A percentile compares a stretch with the other conserved stretches of the same genome.
Evolutionary conservation across 805 yeast species (phyloP).

Genomic region (Pichia thaimueangensis): DNA sequence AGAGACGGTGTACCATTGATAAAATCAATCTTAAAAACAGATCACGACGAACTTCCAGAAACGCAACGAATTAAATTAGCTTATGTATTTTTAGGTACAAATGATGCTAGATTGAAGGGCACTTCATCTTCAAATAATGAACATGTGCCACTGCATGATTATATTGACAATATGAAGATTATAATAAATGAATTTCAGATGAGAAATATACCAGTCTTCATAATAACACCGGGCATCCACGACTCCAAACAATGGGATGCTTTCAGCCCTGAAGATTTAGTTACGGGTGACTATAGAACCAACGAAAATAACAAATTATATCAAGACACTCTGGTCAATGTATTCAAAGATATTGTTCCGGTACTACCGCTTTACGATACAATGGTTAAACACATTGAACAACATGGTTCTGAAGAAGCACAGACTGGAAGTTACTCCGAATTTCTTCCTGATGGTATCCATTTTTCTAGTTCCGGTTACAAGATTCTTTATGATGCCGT

Average conservation of each 20-base stretch:
- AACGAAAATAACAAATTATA: constrained; percentile 42
- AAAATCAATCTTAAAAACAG: constrained; percentile 44
- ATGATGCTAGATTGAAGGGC: constrained; percentile 44
- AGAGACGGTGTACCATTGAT: constrained; percentile 49
- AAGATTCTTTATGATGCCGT: constrained; percentile 24
- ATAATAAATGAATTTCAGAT: constrained; percentile 36
- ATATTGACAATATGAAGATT: constrained; percentile 37
- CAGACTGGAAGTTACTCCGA: constrained; percentile 11
- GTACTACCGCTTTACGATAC: constrained; percentile 34
- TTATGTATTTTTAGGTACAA: constrained; percentile 74
- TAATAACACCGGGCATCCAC: constrained; percentile 59
- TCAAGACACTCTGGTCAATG: constrained; percentile 39
- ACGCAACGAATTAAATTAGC: constrained; percentile 32
- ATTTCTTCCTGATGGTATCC: constrained; percentile 39
- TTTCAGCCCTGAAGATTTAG: constrained; percentile 29
- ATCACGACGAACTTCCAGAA: constrained; percentile 31
- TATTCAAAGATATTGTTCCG: constrained; percentile 31
- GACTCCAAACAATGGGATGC: constrained; percentile 38
- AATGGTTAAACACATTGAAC: constrained; percentile 7
- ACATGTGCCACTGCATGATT: constrained; percentile 46
- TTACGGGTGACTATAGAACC: constrained; percentile 38
- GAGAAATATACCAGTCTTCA: constrained; percentile 43
- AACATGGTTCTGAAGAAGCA: background rate
- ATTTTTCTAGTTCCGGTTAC: constrained; percentile 36
- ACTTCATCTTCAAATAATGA: constrained; percentile 33